Evolutionary conservation across 306 rosid genomes (phyloP), one percentile per base, ranked within the genome.

Genomic region (Castanopsis chinensis): DNA sequence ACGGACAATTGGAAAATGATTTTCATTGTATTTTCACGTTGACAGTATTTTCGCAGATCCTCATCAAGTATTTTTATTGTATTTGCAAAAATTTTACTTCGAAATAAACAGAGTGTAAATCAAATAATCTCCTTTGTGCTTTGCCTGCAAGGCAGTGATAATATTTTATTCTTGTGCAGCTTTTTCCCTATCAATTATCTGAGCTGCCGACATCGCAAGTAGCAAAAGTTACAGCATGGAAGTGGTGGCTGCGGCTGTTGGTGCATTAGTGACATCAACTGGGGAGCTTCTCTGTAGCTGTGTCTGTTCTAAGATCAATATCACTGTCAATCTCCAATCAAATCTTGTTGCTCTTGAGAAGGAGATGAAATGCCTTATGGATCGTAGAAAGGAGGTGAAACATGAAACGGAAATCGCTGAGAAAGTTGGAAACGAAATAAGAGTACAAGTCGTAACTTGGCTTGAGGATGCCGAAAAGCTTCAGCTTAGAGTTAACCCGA

Each of bases 181-280:
- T 33, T 33, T 33, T 33, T 33, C 37, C 37, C 37, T 5, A 5
- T 33, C 37, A 33, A 33, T 33, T 33, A 33, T 33, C 7, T 33
- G 37, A 33, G 37, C 37, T 33, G 37, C 1, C 37, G 37, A 33
- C 37, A 53, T 69, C 37, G 35, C 81, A 74, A 37, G 35, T 49
- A 28, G 13, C 76, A 52, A 72, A 15, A 30, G 11, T 27, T 56
- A 21, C 30, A 74, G 51, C 23, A 70, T 76, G 84, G 80, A 70
- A 0, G 33, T 43, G 69, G 59, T 68, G 23, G 17, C 23, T n/a
- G 10, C 15, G 2, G 4, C 45, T 63, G 41, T 28, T 63, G 69
- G 20, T 3, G 57, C 6, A 12, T 11, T 6, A 21, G 49, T 76
- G 27, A 72, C n/a, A 18, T 8, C 52, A 69, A 23, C 27, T 6